Percentiles rank a stretch among this genome's conserved stretches.
Evolutionary conservation across 23 red algal species (phyloP).

Genomic region (Gracilaria gracilis): DNA sequence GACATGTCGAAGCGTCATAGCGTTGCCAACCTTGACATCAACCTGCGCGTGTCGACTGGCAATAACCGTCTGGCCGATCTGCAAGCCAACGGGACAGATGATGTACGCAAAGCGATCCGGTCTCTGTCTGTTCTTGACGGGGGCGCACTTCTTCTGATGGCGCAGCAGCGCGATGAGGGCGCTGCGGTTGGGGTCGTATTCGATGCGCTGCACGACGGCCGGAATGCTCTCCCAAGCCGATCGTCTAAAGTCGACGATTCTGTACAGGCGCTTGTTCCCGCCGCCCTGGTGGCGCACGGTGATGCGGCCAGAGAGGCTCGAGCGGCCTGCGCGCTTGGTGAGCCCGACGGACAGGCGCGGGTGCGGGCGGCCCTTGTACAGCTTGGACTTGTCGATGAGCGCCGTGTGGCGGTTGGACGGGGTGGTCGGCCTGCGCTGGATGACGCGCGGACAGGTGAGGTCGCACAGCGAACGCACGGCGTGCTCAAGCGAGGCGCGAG

Average conservation of each 20-base stretch:
- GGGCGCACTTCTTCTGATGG: constrained; percentile 68
- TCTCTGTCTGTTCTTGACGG: constrained; percentile 28
- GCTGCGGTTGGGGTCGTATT: constrained; percentile 96
- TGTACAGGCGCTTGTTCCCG: constrained; percentile 91
- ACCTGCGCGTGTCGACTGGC: constrained; percentile 61
- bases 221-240: constrained; percentile 72
- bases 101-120: constrained; percentile 91
- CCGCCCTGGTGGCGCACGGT: constrained; percentile 86
- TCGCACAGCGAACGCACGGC: constrained; percentile 24
- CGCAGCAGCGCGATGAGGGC: constrained; percentile 86
- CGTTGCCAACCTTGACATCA: constrained; percentile 93
- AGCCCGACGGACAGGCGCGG: constrained; percentile 75
- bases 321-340: constrained; percentile 67
- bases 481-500: not conserved
- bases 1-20: constrained; percentile 85
- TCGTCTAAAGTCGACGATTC: constrained; percentile 94
- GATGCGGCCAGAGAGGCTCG: constrained; percentile 75
- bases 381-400: constrained; percentile 83
- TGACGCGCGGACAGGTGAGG: constrained; percentile 83
- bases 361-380: constrained; percentile 84
- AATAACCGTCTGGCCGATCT: constrained; percentile 81
- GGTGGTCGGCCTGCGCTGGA: constrained; percentile 88
- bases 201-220: constrained; percentile 86
- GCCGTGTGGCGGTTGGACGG: constrained; percentile 90
- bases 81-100: constrained; percentile 87